phyloP scores from a whole-genome alignment of 495 filamentous ascomycete genomes.

The Geopyxis carbonaria region DNA sequence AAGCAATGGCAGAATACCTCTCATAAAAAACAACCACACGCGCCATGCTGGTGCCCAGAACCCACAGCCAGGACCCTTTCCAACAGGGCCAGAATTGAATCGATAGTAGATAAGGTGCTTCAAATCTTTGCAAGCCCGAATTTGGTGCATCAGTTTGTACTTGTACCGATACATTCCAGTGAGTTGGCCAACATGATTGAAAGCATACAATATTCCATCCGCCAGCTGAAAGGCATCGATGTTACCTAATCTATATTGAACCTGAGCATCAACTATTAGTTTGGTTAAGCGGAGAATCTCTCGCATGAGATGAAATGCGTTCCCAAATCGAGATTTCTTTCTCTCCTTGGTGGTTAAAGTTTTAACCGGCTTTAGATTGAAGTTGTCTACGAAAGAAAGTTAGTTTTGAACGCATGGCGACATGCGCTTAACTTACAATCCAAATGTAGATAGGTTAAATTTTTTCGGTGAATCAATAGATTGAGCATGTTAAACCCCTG shows the following conservation, averaged over 20 bases:
- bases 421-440: conserved; percentile 39
- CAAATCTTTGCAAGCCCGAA: conserved; percentile 95
- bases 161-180: conserved; percentile 99
- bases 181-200: conserved; percentile 97
- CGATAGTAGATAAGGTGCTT: conserved; percentile 99
- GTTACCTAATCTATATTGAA: conserved; percentile 94
- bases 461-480: conserved; percentile 93
- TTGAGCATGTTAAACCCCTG: conserved; percentile 99
- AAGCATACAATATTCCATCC: conserved; percentile 95
- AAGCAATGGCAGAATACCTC: conserved; percentile 89
- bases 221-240: conserved; percentile 98
- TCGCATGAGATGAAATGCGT: conserved; percentile 97
- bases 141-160: conserved; percentile 99
- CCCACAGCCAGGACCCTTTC: conserved; percentile 94
- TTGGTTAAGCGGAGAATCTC: conserved; percentile 97
- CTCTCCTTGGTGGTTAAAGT: conserved; percentile 97
- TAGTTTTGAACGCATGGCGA: neutral
- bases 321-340: conserved; percentile 98
- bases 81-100: conserved; percentile 94
- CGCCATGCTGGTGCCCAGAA: conserved; percentile 99
- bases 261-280: conserved; percentile 95
- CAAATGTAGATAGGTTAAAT: conserved; percentile 92
- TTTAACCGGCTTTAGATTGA: conserved; percentile 98
- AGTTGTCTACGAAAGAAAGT: conserved; percentile 49
- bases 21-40: conserved; percentile 99